Base-by-base conservation (phyloP, 306 rosid species). In the Sesbania bispinosa region DNA sequence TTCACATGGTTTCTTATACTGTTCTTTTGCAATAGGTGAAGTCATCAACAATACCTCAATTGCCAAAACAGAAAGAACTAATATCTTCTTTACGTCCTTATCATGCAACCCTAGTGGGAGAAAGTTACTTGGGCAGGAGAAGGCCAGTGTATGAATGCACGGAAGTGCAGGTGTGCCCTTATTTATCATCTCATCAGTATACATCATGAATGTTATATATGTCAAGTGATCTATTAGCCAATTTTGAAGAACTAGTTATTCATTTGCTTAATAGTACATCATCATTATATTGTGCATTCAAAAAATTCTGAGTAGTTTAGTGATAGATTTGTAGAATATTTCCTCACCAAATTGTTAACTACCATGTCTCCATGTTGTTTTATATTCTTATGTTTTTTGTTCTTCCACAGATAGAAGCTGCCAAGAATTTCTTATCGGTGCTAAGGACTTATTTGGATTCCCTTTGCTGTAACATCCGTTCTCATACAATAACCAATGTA, bases 401-500 rank as follows among this genome's bases (percentile, higher is more conserved):
- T 60, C n/a, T 19, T 39, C 29, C 46, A 66, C 86, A 95, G 97
- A 63, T 82, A 55, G 96, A 88, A 78, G 97, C 96, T 62, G 96
- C 97, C 71, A 95, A 79, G 82, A 89, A 84, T 15, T 92, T 95
- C 85, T 83, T 95, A 36, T 71, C 79, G 39, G 89, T 81, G 69
- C 79, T 95, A 33, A 88, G 99, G 81, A 41, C 81, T 73, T 95
- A 95, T 85, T 82, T 88, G 93, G 93, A 92, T 84, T 89, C 99
- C 72, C 99, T 95, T 77, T 89, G 99, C 79, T 39, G 45, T 32
- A 92, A 88, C 73, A 89, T 95, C 71, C 96, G 99, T 62, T 86
- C 99, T 6, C 96, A 95, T 69, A 95, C 99, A 53, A 95, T 95
- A 77, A 95, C 99, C 36, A 95, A 95, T 58, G 99, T 95, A 64